Conservation (phyloP, 805 yeast genomes). For the Pichia cabralensis region DNA sequence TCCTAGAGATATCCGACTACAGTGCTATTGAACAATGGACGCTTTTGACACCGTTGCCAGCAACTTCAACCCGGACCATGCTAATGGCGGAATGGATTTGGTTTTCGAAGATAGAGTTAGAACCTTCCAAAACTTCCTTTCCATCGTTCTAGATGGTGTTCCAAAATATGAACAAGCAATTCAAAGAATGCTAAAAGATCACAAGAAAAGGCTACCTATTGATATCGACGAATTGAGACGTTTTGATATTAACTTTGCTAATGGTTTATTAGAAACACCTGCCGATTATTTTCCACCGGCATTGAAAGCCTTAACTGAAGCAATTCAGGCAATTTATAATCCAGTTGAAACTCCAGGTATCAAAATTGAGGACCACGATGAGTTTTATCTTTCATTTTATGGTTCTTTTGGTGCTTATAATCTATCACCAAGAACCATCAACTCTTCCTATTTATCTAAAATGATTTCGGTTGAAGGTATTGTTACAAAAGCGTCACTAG, state of each 20-base stretch:
- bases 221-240: slow-evolving; percentile 83
- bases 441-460: slow-evolving; percentile 66
- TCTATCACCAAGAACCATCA: slow-evolving; percentile 79
- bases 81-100: too few relatives aligned
- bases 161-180: slow-evolving; percentile 63
- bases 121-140: slow-evolving; percentile 77
- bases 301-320: slow-evolving; percentile 75
- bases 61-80: too few relatives aligned
- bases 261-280: slow-evolving; percentile 64
- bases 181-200: slow-evolving; percentile 60
- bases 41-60: slow-evolving; percentile 12
- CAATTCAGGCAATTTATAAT: slow-evolving; percentile 65
- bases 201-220: slow-evolving; percentile 56
- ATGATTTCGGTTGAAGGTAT: slow-evolving; percentile 89
- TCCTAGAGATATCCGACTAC: too few relatives aligned
- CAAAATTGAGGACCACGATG: slow-evolving; percentile 49
- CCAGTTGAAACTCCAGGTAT: slow-evolving; percentile 43
- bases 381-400: slow-evolving; percentile 66
- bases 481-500: slow-evolving; percentile 86
- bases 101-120: slow-evolving; percentile 75
- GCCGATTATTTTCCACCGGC: slow-evolving; percentile 84
- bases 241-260: slow-evolving; percentile 67
- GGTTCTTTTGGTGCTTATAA: slow-evolving; percentile 89
- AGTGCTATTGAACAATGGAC: too few relatives aligned
- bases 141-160: slow-evolving; percentile 35